A percentile compares a stretch with the other conserved stretches of the same genome.
These are phyloP conservation scores for Tardiomyces depauwii DNA, from an alignment of 1,139 yeast genomes.

Conservation along the genomic window DNA sequence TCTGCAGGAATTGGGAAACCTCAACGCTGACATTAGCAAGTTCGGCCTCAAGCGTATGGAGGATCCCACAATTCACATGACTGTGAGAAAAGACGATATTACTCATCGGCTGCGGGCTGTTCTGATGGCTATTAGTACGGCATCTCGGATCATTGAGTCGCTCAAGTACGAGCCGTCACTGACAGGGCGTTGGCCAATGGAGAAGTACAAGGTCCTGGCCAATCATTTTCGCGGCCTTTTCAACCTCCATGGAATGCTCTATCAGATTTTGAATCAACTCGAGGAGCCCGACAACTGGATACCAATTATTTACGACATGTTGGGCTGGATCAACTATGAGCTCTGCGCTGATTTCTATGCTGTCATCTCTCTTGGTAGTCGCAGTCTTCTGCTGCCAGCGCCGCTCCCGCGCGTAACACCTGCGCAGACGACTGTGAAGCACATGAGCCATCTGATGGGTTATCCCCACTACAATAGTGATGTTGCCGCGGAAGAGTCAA, in stretches of 20 bases:
- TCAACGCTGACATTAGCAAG: slow-evolving; percentile 10
- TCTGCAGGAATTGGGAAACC: slow-evolving; percentile 8
- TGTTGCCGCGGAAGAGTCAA: not conserved
- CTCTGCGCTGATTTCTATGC: slow-evolving; percentile 8
- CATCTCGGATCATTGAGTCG: slow-evolving; percentile 8
- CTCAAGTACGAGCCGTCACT: slow-evolving; percentile 13
- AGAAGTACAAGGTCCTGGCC: slow-evolving; percentile 11
- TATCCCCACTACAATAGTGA: not conserved
- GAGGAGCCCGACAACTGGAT: slow-evolving; percentile 7
- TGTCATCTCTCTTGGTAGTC: slow-evolving; percentile 8
- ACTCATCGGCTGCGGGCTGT: slow-evolving; percentile 5
- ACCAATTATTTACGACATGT: slow-evolving; percentile 5
- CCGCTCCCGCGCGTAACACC: slow-evolving; percentile 12
- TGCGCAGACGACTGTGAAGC: slow-evolving; percentile 7
- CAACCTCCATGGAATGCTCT: slow-evolving; percentile 7
- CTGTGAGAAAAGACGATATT: slow-evolving; percentile 7
- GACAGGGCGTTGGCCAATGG: slow-evolving; percentile 10
- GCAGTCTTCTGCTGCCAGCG: slow-evolving; percentile 7
- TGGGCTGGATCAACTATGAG: slow-evolving; percentile 11
- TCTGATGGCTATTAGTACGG: slow-evolving; percentile 8
- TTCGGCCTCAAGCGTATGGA: slow-evolving; percentile 9
- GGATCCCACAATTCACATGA: slow-evolving; percentile 7
- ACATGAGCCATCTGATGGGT: slow-evolving; percentile 1
- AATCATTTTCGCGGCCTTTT: slow-evolving; percentile 6
- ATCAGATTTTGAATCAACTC: slow-evolving; percentile 8